Evolutionary conservation across 2,329 filamentous ascomycete species (phyloP).

Genomic region (Ascosphaera acerosa): DNA sequence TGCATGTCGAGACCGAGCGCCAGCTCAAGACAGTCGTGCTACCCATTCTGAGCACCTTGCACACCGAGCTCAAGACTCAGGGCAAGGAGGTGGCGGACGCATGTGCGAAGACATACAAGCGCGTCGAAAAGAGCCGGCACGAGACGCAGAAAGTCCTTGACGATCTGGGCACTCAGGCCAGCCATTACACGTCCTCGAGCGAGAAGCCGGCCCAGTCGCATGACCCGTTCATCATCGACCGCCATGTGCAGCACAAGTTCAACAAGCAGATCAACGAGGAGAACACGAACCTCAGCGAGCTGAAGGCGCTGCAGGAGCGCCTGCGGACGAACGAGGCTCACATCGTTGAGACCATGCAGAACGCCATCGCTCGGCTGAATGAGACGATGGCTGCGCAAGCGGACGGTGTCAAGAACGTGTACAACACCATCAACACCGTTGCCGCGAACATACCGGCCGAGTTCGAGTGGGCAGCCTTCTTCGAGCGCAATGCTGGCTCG

Average conservation of each 20-base stretch:
- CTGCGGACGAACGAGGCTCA: slow-evolving; percentile 75
- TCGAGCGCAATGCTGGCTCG: slow-evolving; percentile 39
- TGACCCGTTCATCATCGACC: slow-evolving; percentile 71
- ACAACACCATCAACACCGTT: slow-evolving; percentile 55
- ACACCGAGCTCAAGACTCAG: slow-evolving; percentile 94
- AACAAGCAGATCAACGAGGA: slow-evolving; percentile 83
- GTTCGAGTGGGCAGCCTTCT: slow-evolving; percentile 82
- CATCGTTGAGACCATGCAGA: slow-evolving; percentile 57
- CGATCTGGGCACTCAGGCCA: slow-evolving; percentile 64
- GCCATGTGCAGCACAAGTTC: slow-evolving; percentile 58
- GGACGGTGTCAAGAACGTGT: slow-evolving; percentile 57
- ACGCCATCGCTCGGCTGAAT: slow-evolving; percentile 59
- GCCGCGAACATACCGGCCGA: slow-evolving; percentile 55
- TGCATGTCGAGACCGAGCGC: slow-evolving; percentile 77
- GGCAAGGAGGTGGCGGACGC: slow-evolving; percentile 66
- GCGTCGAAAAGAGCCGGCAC: slow-evolving; percentile 70
- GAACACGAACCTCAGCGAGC: slow-evolving; percentile 84
- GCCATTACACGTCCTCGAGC: slow-evolving; percentile 46
- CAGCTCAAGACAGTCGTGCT: slow-evolving; percentile 65
- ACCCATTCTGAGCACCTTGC: slow-evolving; percentile 69
- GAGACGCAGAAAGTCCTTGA: slow-evolving; percentile 90
- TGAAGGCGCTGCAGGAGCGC: slow-evolving; percentile 73
- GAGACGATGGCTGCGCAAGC: slow-evolving; percentile 55
- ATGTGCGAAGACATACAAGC: slow-evolving; percentile 62
- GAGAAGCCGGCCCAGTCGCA: slow-evolving; percentile 44